phyloP scores from a whole-genome alignment of 140 eudicot genomes.

The Oenanthe javanica region DNA sequence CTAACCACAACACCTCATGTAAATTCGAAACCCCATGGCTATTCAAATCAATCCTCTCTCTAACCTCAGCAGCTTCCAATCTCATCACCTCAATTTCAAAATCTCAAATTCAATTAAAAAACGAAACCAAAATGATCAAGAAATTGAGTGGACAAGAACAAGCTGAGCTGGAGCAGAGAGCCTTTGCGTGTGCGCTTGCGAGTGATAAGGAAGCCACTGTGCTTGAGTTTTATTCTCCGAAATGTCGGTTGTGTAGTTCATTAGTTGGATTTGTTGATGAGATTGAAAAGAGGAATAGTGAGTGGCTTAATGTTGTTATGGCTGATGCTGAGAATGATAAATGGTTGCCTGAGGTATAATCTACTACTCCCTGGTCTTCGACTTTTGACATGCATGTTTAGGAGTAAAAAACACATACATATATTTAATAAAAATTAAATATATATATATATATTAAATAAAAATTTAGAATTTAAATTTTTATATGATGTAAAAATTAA shows the following conservation, averaged over 20 bases:
- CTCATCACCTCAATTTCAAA: slow-evolving; percentile 34
- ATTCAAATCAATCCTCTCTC: slow-evolving; percentile 56
- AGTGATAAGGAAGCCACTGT: slow-evolving; percentile 75
- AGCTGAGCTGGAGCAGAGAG: slow-evolving; percentile 85
- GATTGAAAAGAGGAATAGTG: slow-evolving; percentile 64
- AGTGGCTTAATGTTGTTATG: slow-evolving; percentile 92
- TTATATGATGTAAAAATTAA: too few species aligned
- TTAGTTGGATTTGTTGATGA: slow-evolving; percentile 62
- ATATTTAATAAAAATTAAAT: too few species aligned
- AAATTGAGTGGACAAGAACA: slow-evolving; percentile 51
- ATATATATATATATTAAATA: too few species aligned
- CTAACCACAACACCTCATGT: slow-evolving; percentile 31
- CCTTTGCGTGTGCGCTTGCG: slow-evolving; percentile 69
- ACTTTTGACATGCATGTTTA: too few species aligned
- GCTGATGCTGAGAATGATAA: slow-evolving; percentile 86
- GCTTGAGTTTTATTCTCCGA: slow-evolving; percentile 82
- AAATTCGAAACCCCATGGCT: slow-evolving; percentile 66
- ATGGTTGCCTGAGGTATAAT: slow-evolving; percentile 95
- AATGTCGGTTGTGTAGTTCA: slow-evolving; percentile 72
- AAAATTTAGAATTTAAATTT: too few species aligned
- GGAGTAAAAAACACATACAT: too few species aligned
- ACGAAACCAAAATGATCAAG: slow-evolving; percentile 9
- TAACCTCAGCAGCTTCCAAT: slow-evolving; percentile 34
- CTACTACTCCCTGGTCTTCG: too few species aligned
- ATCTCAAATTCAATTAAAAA: slow-evolving; percentile 15